Conservation (phyloP, 2,329 filamentous ascomycete species). For the Lasiodiplodia theobromae region DNA sequence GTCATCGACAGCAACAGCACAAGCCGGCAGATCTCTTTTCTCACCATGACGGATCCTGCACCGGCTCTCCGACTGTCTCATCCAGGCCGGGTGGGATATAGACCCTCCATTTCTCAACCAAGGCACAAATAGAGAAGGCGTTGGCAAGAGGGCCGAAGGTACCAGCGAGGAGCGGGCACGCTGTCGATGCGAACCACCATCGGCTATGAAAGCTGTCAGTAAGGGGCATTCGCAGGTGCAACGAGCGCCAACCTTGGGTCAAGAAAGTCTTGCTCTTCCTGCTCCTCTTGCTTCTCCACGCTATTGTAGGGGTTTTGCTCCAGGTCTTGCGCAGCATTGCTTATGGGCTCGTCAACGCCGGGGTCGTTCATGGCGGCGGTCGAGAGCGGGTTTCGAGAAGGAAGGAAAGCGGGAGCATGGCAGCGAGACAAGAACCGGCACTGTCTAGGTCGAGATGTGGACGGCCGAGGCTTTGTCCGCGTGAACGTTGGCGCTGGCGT, state of each 20-base stretch:
- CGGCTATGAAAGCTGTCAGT: slow-evolving; percentile 42
- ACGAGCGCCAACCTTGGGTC: slow-evolving; percentile 49
- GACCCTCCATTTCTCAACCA: slow-evolving; percentile 64
- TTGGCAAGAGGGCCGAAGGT: slow-evolving; percentile 64
- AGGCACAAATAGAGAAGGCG: slow-evolving; percentile 62
- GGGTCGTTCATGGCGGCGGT: slow-evolving; percentile 57
- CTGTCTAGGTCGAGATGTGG: not conserved
- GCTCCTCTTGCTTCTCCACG: slow-evolving; percentile 45
- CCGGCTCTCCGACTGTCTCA: slow-evolving; percentile 53
- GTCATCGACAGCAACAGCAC: not conserved
- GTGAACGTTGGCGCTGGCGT: slow-evolving; percentile 11
- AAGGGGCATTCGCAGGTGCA: not conserved
- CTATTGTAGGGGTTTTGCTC: slow-evolving; percentile 46
- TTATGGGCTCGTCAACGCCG: slow-evolving; percentile 58
- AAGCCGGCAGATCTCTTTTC: not conserved
- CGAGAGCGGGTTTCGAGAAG: not conserved
- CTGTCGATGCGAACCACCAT: slow-evolving; percentile 69
- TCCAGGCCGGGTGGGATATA: slow-evolving; percentile 55
- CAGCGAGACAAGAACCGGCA: not conserved
- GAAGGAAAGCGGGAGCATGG: not conserved
- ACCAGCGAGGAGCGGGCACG: slow-evolving; percentile 62
- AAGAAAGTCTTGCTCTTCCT: slow-evolving; percentile 52
- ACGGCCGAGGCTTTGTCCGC: not conserved
- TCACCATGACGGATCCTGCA: slow-evolving; percentile 63
- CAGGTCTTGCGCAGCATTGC: slow-evolving; percentile 55